A percentile compares a stretch with the other conserved stretches of the same genome.
Conservation (phyloP, 2,329 filamentous ascomycete genomes). For the Aaosphaeria arxii region DNA sequence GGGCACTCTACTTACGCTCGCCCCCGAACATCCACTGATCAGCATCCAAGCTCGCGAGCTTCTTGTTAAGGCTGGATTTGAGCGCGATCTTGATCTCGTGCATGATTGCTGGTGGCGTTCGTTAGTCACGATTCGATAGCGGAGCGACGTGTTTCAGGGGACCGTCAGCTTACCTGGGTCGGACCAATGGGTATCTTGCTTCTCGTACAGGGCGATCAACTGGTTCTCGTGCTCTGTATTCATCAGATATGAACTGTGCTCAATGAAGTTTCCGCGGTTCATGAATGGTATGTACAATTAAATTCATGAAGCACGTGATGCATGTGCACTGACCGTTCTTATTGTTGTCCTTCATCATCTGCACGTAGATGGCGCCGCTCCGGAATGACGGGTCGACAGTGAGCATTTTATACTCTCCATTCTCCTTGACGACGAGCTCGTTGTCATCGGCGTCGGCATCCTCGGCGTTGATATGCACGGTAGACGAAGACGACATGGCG, state of each 20-base stretch:
- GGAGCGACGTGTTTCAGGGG: neutral
- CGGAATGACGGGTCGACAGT: slow-evolving; percentile 23
- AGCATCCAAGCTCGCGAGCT: slow-evolving; percentile 71
- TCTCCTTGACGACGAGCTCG: slow-evolving; percentile 47
- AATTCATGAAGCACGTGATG: neutral
- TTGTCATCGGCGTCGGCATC: slow-evolving; percentile 40
- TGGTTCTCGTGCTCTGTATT: slow-evolving; percentile 29
- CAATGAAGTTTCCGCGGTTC: neutral
- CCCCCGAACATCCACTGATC: slow-evolving; percentile 91
- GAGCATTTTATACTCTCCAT: slow-evolving; percentile 45
- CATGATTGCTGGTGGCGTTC: slow-evolving; percentile 1
- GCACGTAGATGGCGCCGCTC: slow-evolving; percentile 5
- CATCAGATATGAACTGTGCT: neutral
- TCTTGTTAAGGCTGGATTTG: slow-evolving; percentile 66
- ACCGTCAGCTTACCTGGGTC: slow-evolving; percentile 9
- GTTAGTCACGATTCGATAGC: slow-evolving; percentile 1
- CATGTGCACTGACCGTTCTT: slow-evolving; percentile 13
- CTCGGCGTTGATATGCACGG: slow-evolving; percentile 11
- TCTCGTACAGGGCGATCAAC: slow-evolving; percentile 30
- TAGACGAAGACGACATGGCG: slow-evolving; percentile 3
- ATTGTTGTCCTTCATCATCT: slow-evolving; percentile 29
- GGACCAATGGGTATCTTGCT: slow-evolving; percentile 23
- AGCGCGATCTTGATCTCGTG: slow-evolving; percentile 47
- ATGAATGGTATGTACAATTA: neutral
- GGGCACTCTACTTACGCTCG: slow-evolving; percentile 43